A percentile compares a stretch with the other conserved stretches of the same genome.
phyloP scores from a whole-genome alignment of 1,284 basidiomycete genomes.

The Apiotrichum brassicae region DNA sequence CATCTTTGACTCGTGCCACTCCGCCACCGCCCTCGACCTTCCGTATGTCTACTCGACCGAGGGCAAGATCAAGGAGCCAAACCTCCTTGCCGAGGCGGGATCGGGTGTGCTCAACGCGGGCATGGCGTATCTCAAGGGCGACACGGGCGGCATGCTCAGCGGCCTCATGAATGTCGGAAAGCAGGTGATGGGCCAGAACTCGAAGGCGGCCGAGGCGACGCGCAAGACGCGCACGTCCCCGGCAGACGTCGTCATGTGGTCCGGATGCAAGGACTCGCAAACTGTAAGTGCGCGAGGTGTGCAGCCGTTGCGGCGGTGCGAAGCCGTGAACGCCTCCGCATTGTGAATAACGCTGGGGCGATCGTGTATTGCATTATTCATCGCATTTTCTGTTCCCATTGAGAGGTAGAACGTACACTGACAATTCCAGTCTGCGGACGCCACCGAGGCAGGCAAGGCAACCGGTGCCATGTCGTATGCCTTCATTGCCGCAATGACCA shows the following conservation, averaged over 20 bases:
- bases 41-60: constrained; percentile 72
- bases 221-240: constrained; percentile 67
- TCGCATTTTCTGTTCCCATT: no score
- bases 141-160: constrained; percentile 64
- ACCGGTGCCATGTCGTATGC: constrained; percentile 76
- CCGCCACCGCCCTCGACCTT: constrained; percentile 49
- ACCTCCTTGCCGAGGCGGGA: constrained; percentile 68
- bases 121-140: constrained; percentile 50
- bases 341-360: no score
- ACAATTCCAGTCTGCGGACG: constrained; percentile 62
- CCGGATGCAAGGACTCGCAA: constrained; percentile 85
- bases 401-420: background rate
- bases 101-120: constrained; percentile 57
- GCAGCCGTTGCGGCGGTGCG: no score
- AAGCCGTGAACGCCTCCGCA: no score
- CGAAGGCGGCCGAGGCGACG: constrained; percentile 31
- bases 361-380: background rate
- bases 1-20: constrained; percentile 64
- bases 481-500: constrained; percentile 59
- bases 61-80: constrained; percentile 78
- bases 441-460: constrained; percentile 67
- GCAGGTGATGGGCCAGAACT: constrained; percentile 14
- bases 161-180: constrained; percentile 38
- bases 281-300: constrained; percentile 48
- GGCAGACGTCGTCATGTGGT: constrained; percentile 63